Evolutionary conservation across 345 rosid genomes (phyloP).

Genomic region (Kandelia obovata): DNA sequence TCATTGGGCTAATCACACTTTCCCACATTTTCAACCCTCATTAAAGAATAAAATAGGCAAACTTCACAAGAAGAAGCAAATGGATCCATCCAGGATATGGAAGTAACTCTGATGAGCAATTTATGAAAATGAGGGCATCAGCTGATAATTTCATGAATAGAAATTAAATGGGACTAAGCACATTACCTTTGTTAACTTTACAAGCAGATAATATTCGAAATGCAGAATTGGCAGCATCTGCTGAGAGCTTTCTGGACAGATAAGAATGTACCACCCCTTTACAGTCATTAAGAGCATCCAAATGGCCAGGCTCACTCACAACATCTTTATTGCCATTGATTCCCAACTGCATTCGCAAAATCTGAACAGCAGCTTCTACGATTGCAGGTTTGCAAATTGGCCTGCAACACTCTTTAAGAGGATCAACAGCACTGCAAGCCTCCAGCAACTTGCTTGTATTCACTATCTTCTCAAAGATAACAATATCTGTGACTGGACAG

Average conservation of each 20-base stretch:
- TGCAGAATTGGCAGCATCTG: slow-evolving; percentile 59
- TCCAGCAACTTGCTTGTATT: slow-evolving; percentile 77
- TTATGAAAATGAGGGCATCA: not conserved
- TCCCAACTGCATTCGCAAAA: slow-evolving; percentile 56
- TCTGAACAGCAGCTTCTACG: slow-evolving; percentile 72
- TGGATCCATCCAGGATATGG: too few species aligned
- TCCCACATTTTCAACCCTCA: not conserved
- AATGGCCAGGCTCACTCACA: slow-evolving; percentile 45
- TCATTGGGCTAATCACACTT: not conserved
- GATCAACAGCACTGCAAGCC: slow-evolving; percentile 77
- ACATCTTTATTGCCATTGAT: slow-evolving; percentile 42
- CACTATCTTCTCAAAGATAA: slow-evolving; percentile 60
- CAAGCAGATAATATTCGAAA: slow-evolving; percentile 80
- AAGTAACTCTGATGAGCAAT: not conserved
- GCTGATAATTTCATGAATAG: not conserved
- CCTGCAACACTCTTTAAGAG: slow-evolving; percentile 88
- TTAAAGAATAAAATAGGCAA: not conserved
- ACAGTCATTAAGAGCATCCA: slow-evolving; percentile 61
- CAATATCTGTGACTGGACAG: slow-evolving; percentile 71
- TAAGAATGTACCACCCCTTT: slow-evolving; percentile 81
- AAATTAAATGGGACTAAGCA: slow-evolving; percentile 5
- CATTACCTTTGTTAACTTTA: slow-evolving; percentile 86
- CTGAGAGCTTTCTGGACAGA: slow-evolving; percentile 65
- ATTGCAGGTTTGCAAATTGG: slow-evolving; percentile 86
- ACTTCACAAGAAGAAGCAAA: not conserved